Percentiles rank a stretch among this genome's conserved stretches.
phyloP scores from a whole-genome alignment of 1,284 basidiomycete species.

The Moesziomyces aphidis region DNA sequence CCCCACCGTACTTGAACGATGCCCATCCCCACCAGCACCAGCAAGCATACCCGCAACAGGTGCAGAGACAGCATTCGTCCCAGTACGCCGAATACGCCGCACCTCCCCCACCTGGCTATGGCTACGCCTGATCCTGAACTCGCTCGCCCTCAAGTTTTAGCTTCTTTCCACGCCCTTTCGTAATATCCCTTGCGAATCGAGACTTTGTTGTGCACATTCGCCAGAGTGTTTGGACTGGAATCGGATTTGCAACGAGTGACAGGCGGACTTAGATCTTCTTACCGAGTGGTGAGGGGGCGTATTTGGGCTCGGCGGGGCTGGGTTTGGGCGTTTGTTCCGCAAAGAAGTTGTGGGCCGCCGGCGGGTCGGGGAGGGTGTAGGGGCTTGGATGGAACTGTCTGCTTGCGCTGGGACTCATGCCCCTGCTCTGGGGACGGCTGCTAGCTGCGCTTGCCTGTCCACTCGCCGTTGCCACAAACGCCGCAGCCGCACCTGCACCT shows the following conservation, averaged over 20 bases:
- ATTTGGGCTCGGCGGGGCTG: slow-evolving; percentile 1
- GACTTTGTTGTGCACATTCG: no score
- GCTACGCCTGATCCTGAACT: slow-evolving; percentile 13
- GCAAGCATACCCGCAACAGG: slow-evolving; percentile 8
- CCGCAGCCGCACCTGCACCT: no score
- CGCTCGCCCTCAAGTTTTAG: no score
- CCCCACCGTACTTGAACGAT: slow-evolving; percentile 39
- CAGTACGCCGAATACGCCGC: slow-evolving; percentile 47
- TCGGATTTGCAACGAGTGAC: no score
- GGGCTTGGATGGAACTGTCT: slow-evolving; percentile 36
- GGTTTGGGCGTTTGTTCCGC: slow-evolving; percentile 42
- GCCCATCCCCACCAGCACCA: background rate
- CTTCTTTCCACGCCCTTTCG: background rate
- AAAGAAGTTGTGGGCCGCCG: slow-evolving; percentile 54
- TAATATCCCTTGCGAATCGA: no score
- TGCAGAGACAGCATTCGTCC: slow-evolving; percentile 17
- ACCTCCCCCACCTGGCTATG: slow-evolving; percentile 46
- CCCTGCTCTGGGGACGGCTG: slow-evolving; percentile 6
- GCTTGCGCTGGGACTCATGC: slow-evolving; percentile 13
- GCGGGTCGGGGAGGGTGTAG: slow-evolving; percentile 59
- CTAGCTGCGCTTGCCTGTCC: background rate
- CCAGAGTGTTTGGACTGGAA: no score
- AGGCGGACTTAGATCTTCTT: slow-evolving; percentile 18
- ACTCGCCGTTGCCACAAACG: background rate
- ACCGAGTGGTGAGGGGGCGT: slow-evolving; percentile 29